Conservation (phyloP, 805 yeast genomes). For the Suhomyces sp. region DNA sequence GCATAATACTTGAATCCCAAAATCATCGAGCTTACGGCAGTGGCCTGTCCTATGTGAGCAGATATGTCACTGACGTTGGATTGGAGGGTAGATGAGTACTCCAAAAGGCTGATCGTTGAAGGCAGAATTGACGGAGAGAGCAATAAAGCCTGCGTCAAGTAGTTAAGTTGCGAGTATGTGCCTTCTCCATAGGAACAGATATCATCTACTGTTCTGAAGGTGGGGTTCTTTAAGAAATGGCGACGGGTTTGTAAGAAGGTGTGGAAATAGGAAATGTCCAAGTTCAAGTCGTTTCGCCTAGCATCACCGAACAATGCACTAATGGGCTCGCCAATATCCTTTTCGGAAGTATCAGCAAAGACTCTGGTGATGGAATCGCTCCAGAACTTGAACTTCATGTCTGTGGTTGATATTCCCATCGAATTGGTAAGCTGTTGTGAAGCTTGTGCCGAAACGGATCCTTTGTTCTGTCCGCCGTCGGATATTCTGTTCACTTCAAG, state of each 20-base stretch:
- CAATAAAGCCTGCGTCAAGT: slow-evolving; percentile 57
- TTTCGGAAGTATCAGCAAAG: slow-evolving; percentile 29
- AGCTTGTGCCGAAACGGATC: slow-evolving; percentile 29
- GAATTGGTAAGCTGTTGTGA: slow-evolving; percentile 25
- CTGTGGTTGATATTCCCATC: slow-evolving; percentile 40
- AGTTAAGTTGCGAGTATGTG: slow-evolving; percentile 68
- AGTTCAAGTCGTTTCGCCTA: slow-evolving; percentile 43
- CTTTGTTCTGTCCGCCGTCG: slow-evolving; percentile 23
- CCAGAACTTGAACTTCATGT: slow-evolving; percentile 74
- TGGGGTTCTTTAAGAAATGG: slow-evolving; percentile 47
- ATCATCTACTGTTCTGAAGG: slow-evolving; percentile 49
- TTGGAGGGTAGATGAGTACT: slow-evolving; percentile 44
- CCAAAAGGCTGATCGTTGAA: slow-evolving; percentile 48
- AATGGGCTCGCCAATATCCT: slow-evolving; percentile 59
- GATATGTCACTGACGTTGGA: slow-evolving; percentile 53
- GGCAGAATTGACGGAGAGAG: slow-evolving; percentile 60
- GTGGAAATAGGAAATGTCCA: slow-evolving; percentile 55
- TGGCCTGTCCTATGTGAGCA: slow-evolving; percentile 83
- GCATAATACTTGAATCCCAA: slow-evolving; percentile 61
- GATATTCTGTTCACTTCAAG: slow-evolving; percentile 56
- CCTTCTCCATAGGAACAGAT: slow-evolving; percentile 82
- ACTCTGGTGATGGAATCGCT: slow-evolving; percentile 53
- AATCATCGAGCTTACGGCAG: slow-evolving; percentile 63
- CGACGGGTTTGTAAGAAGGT: slow-evolving; percentile 60
- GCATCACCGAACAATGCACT: slow-evolving; percentile 57